phyloP scores from a whole-genome alignment of 257 asterid genomes.

The Ballota nigra region DNA sequence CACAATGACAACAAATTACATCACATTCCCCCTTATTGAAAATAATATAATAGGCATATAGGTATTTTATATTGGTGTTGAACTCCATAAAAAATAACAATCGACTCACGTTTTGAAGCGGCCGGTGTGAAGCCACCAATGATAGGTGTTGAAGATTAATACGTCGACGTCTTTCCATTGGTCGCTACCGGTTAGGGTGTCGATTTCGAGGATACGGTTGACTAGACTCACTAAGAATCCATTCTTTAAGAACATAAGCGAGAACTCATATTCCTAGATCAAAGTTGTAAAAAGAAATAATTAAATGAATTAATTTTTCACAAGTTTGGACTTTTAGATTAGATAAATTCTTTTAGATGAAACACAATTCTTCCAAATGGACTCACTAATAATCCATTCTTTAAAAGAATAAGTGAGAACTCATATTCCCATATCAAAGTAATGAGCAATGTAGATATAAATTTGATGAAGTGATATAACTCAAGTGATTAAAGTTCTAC shows the following conservation, averaged over 20 bases:
- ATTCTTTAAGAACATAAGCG: constrained; percentile 29
- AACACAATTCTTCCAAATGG: too few species aligned
- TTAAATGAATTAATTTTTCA: too few species aligned
- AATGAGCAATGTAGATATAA: background rate
- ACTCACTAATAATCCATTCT: constrained; percentile 40
- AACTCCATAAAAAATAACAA: too few species aligned
- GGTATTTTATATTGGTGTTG: too few species aligned
- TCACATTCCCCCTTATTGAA: background rate
- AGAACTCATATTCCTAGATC: constrained; percentile 32
- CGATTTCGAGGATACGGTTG: constrained; percentile 48
- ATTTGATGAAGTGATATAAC: too few species aligned
- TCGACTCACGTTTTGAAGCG: constrained; percentile 38
- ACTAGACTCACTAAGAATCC: constrained; percentile 37
- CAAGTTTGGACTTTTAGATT: too few species aligned
- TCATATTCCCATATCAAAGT: constrained; percentile 29
- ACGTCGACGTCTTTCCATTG: constrained; percentile 48
- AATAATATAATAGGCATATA: too few species aligned
- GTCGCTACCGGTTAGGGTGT: constrained; percentile 38
- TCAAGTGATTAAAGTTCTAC: too few species aligned
- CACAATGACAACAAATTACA: background rate
- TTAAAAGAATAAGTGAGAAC: constrained; percentile 23
- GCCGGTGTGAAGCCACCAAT: constrained; percentile 86
- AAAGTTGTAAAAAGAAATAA: too few species aligned
- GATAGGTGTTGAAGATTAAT: constrained; percentile 67
- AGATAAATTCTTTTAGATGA: too few species aligned